phyloP scores from a whole-genome alignment of 176 grass and related monocot species.

The Hsuehochloa calcarea region DNA sequence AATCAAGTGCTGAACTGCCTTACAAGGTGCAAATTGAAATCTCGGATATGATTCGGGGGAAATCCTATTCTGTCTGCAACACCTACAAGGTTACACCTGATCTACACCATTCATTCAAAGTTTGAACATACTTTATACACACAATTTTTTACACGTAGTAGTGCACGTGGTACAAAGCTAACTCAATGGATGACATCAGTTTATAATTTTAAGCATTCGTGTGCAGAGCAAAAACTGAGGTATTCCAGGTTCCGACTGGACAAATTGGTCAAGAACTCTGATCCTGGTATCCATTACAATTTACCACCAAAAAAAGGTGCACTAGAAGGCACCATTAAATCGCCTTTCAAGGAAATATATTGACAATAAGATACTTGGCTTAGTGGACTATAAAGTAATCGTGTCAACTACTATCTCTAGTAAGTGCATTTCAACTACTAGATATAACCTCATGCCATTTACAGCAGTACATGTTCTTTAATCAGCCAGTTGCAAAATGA shows the following conservation, averaged over 20 bases:
- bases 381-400: not conserved
- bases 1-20: not conserved
- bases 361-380: not conserved
- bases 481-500: conserved; percentile 7
- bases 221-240: not conserved
- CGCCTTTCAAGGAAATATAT: not conserved
- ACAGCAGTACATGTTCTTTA: not conserved
- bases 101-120: not conserved
- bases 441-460: not conserved
- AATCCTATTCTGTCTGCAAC: not conserved
- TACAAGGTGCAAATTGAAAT: no score
- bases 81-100: not conserved
- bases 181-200: not conserved
- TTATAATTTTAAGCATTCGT: not conserved
- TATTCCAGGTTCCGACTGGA: not conserved
- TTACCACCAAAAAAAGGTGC: not conserved
- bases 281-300: not conserved
- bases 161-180: not conserved
- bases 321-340: not conserved
- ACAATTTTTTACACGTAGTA: not conserved
- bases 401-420: conserved; percentile 8
- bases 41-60: no score
- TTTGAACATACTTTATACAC: not conserved
- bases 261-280: not conserved
- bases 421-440: not conserved